Evolutionary conservation across 1,284 basidiomycete genomes (phyloP).

Genomic region (Tetrapyrgos nigripes): DNA sequence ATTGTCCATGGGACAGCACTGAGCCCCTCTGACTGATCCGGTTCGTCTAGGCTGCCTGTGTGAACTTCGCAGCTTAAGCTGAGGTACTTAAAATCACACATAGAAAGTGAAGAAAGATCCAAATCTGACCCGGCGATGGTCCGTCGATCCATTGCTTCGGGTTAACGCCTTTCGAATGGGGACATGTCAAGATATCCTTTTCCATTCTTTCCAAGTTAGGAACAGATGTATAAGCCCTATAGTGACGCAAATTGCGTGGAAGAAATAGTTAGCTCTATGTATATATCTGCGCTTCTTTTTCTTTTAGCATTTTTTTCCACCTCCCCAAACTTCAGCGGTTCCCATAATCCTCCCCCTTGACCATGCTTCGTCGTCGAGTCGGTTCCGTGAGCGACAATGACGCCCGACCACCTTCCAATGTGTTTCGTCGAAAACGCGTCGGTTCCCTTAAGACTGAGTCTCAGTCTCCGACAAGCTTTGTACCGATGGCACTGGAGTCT

Average conservation of each 20-base stretch:
- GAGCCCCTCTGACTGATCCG: too few species aligned
- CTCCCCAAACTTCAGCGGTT: background rate
- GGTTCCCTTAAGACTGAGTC: background rate
- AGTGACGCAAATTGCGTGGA: slow-evolving; percentile 2
- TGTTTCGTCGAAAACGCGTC: background rate
- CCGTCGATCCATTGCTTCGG: background rate
- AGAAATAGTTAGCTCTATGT: slow-evolving; percentile 6
- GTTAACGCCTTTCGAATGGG: background rate
- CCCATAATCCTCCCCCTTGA: slow-evolving; percentile 1
- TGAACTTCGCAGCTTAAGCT: too few species aligned
- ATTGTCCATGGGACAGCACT: too few species aligned
- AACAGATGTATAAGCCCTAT: background rate
- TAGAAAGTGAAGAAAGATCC: background rate
- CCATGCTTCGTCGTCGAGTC: slow-evolving; percentile 18
- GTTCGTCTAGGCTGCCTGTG: too few species aligned
- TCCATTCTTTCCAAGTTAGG: background rate
- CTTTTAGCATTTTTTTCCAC: slow-evolving; percentile 1
- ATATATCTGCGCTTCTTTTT: background rate
- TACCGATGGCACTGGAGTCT: slow-evolving; percentile 21
- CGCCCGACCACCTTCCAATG: slow-evolving; percentile 13
- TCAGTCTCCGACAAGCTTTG: slow-evolving; percentile 25
- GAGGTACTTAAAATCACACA: background rate
- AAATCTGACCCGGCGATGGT: background rate
- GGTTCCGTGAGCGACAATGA: slow-evolving; percentile 13
- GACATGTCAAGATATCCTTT: background rate